These are phyloP conservation scores for Inosperma sp. DNA, from an alignment of 768 basidiomycete species.

Conservation along the genomic window DNA sequence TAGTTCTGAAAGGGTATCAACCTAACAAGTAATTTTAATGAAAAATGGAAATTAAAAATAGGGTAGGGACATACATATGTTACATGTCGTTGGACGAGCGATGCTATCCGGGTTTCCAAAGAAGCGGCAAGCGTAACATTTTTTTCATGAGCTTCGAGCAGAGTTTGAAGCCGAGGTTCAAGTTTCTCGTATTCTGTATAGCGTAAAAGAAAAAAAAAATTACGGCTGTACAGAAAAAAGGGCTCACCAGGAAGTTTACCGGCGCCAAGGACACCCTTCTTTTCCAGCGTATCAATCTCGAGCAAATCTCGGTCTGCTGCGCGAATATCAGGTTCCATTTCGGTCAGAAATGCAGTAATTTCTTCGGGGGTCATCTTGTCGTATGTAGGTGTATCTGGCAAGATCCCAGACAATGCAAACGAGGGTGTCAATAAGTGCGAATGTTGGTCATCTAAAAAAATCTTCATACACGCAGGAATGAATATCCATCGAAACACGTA, in stretches of 20 bases:
- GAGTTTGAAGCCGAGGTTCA: constrained; percentile 59
- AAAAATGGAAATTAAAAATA: neutral
- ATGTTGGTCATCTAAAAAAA: constrained; percentile 63
- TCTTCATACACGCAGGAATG: neutral
- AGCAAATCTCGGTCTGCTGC: constrained; percentile 77
- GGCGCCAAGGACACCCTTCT: constrained; percentile 65
- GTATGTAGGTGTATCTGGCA: constrained; percentile 50
- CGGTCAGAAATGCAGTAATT: constrained; percentile 63
- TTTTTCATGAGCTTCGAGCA: constrained; percentile 56
- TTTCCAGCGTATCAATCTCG: constrained; percentile 67
- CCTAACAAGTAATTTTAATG: constrained; percentile 36
- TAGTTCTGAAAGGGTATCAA: constrained; percentile 76
- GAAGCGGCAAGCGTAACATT: constrained; percentile 51
- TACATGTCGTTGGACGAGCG: constrained; percentile 63
- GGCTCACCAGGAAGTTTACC: constrained; percentile 60
- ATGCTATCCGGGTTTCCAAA: constrained; percentile 63
- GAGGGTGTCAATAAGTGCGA: constrained; percentile 69
- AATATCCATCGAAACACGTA: constrained; percentile 23
- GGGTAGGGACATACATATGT: constrained; percentile 49
- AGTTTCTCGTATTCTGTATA: constrained; percentile 56
- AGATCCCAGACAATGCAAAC: constrained; percentile 66
- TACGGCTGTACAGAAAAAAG: neutral
- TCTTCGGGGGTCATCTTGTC: constrained; percentile 63
- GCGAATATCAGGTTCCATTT: constrained; percentile 83
- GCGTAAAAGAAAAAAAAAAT: neutral